Base-by-base conservation (phyloP, 805 yeast species). In the Nakazawaea laoshanensis region DNA sequence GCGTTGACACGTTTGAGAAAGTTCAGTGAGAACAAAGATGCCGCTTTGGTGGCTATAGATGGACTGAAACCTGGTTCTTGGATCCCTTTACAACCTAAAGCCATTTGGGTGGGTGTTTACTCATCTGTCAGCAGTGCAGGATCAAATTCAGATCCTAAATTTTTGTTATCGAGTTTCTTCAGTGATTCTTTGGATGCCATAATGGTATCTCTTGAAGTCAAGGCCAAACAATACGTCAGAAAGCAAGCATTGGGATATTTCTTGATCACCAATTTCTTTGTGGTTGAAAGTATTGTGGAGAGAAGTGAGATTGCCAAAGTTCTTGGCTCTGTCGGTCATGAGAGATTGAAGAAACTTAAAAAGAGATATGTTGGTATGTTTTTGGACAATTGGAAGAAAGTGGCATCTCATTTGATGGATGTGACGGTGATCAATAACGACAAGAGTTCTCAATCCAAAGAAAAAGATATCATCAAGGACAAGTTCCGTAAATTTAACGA, bases 121-220 rank as follows among this genome's bases (percentile, higher is more conserved):
- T 63, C 76, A 1, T 61, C 73, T 23, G 70, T 70, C 3, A 19
- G 25, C 10, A 61, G 60, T 9, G 36, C 46, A 6, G 58, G 58
- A 6, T 50, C 63, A 2, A 47, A 51, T 19, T 13, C 12, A 10
- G 67, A 67, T 30, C 64, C 76, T 1, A 57, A 60, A 16, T 69
- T 66, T 36, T 53, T 81, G 41, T 53, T 86, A 21, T 68, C 86
- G 1, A 65, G 81, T 27, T 88, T 70, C 47, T 69, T 74, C 39
- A 70, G 87, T 32, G 97, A 89, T 51, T 65, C 81, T 27, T 67
- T 89, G 27, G 96, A 88, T 52, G 75, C 77, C 28, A 66, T 85
- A 17, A 65, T 78, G 49, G 61, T 77, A 20, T 68, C 69, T 33
- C 55, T 88, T 29, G 94, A 82, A 49, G 60, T 72, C 32, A 67